Percentiles rank a stretch among this genome's conserved stretches.
phyloP scores from a whole-genome alignment of 257 asterid species.

The Solanum tarapatanum region DNA sequence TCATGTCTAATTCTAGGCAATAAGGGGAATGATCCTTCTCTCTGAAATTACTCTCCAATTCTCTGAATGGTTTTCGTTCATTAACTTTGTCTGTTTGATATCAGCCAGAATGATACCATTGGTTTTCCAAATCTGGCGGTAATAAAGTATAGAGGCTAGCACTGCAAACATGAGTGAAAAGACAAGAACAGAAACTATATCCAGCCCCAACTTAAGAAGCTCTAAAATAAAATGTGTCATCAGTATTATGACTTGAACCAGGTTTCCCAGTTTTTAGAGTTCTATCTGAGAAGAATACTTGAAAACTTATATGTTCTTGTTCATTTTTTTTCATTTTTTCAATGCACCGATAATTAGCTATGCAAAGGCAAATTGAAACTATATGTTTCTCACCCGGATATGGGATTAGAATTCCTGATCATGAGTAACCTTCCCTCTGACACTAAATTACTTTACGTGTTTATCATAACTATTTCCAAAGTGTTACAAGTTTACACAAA shows the following conservation, averaged over 20 bases:
- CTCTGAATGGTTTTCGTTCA: not conserved
- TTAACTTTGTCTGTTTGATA: not conserved
- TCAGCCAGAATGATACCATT: not conserved
- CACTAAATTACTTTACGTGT: not conserved
- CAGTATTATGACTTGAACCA: not conserved
- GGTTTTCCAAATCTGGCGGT: not conserved
- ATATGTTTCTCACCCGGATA: not conserved
- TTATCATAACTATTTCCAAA: not conserved
- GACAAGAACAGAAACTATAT: not conserved
- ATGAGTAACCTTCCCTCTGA: not conserved
- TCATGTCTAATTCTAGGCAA: not conserved
- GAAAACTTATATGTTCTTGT: not conserved
- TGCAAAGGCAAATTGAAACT: not conserved
- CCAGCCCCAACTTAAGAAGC: not conserved
- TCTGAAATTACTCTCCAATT: not conserved
- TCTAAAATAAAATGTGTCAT: not conserved
- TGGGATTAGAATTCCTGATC: not conserved
- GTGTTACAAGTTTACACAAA: not conserved
- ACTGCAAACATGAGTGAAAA: not conserved
- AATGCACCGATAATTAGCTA: not conserved
- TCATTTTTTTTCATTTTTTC: not conserved
- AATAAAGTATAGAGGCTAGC: not conserved
- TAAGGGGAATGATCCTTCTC: not conserved
- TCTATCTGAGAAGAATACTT: not conserved
- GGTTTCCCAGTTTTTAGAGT: not conserved